These are phyloP conservation scores for Fusarium sp. DNA, from an alignment of 2,329 filamentous ascomycete genomes.

Conservation along the genomic window DNA sequence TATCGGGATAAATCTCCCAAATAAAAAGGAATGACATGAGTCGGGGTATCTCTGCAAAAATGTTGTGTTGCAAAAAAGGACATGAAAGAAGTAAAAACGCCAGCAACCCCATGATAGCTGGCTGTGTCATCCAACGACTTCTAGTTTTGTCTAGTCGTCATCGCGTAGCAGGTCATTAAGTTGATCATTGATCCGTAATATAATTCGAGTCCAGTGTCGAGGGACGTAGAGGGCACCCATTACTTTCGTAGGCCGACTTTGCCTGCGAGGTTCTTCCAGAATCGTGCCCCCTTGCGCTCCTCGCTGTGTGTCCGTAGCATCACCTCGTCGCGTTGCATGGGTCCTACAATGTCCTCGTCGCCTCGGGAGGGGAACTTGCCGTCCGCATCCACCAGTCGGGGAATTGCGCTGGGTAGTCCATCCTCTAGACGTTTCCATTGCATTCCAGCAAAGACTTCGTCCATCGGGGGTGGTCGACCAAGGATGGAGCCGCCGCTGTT, in stretches of 20 bases:
- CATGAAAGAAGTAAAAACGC: conserved; percentile 32
- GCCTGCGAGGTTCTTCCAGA: conserved; percentile 61
- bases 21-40: conserved; percentile 44
- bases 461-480: conserved; percentile 47
- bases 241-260: conserved; percentile 54
- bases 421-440: conserved; percentile 63
- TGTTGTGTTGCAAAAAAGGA: conserved; percentile 19
- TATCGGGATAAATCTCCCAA: conserved; percentile 20
- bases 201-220: conserved; percentile 7
- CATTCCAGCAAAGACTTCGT: conserved; percentile 55
- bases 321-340: conserved; percentile 76
- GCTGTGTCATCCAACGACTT: conserved; percentile 29
- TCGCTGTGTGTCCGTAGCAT: conserved; percentile 62
- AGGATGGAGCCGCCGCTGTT: conserved; percentile 56
- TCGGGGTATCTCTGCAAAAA: conserved; percentile 44
- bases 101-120: conserved; percentile 35
- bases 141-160: conserved; percentile 38
- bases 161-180: conserved; percentile 41
- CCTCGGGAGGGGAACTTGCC: conserved; percentile 90
- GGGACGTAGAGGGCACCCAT: conserved; percentile 8
- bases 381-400: conserved; percentile 75
- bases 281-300: conserved; percentile 57
- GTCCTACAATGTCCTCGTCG: conserved; percentile 92
- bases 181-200: conserved; percentile 25
- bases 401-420: conserved; percentile 71